A percentile compares a stretch with the other conserved stretches of the same genome.
Conservation (phyloP, 495 filamentous ascomycete genomes). For the Hyaloscypha finlandica region DNA sequence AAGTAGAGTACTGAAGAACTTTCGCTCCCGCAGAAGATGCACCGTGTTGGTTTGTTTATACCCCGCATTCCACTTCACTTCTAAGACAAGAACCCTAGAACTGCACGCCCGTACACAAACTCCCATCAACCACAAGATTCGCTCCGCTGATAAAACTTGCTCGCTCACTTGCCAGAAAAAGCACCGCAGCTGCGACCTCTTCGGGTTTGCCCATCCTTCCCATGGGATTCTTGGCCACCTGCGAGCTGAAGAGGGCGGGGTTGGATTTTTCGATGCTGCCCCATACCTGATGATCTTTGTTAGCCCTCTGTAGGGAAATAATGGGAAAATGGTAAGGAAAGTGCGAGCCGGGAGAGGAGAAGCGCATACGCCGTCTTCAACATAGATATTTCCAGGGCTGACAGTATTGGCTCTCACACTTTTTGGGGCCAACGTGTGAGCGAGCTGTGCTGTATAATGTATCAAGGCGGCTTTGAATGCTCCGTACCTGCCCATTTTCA, state of each 20-base stretch:
- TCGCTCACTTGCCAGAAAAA: conserved; percentile 2
- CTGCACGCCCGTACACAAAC: conserved; percentile 12
- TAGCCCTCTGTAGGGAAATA: too few relatives aligned
- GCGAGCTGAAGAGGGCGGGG: not conserved
- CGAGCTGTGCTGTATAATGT: conserved; percentile 7
- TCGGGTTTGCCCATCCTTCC: conserved; percentile 8
- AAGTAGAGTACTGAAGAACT: conserved; percentile 11
- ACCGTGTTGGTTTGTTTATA: not conserved
- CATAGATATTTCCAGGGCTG: conserved; percentile 8
- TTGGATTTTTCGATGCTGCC: conserved; percentile 10
- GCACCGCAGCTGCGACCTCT: conserved; percentile 2
- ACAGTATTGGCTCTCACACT: conserved; percentile 7
- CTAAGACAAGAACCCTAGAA: not conserved
- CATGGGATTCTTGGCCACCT: conserved; percentile 1
- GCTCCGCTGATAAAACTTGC: conserved; percentile 3
- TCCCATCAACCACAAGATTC: conserved; percentile 13
- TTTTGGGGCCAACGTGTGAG: conserved; percentile 5
- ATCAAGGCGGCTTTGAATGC: conserved; percentile 13
- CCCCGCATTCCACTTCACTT: not conserved
- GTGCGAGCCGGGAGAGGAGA: too few relatives aligned
- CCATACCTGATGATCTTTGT: not conserved
- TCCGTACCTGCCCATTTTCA: not conserved
- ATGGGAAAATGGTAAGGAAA: too few relatives aligned
- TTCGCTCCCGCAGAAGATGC: conserved; percentile 1
- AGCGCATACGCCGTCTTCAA: not conserved